Evolutionary conservation across 192 early-diverging fungal species (phyloP), one percentile per base, ranked within the genome.

Genomic region (Entomortierella chlamydospora): DNA sequence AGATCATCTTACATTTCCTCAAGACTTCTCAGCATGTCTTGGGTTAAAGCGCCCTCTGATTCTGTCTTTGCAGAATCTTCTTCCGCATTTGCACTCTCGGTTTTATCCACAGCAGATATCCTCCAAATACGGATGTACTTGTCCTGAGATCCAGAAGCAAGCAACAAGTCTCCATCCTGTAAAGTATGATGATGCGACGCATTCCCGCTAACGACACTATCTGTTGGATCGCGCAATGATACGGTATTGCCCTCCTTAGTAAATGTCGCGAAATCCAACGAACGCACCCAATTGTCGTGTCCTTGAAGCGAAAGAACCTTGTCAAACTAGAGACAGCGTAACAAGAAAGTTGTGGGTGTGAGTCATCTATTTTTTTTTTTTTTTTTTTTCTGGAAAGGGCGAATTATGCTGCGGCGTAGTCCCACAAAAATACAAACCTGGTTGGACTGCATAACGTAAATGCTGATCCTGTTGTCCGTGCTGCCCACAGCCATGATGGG

Each of bases 271-370:
- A 95, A 93, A 13, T 93, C 86, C 57, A 98, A 59, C 11, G 91
- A 88, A 13, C 95, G 90, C 25, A 98, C 89, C 98, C 98, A 99
- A 68, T 96, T 95, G 17, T 94, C 93, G 81, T 99, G 98, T 4
- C 98, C 98, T 39, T 90, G 86, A 23, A 99, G 82, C 11, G 87
- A 70, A 49, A 94, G 77, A 5, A 83, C 73, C 54, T 88, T 84
- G 13, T 68, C 66, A 83, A 98, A 98, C 86, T 89, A 56, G 49
- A 1, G 23, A 20, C 29, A 39, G 15, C 17, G 57, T 2, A 60
- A 17, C 26, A 52, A 30, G 43, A 81, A 7, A 25, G 20, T 4
- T 10, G 34, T 10, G 4, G 4, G 34, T 4, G 10, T 51, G 56
- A 72, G 34, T 23, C 0, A 63, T 30, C 0, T 26, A 29, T 22